Conservation (phyloP, 345 rosid species). For the Combretum micranthum region DNA sequence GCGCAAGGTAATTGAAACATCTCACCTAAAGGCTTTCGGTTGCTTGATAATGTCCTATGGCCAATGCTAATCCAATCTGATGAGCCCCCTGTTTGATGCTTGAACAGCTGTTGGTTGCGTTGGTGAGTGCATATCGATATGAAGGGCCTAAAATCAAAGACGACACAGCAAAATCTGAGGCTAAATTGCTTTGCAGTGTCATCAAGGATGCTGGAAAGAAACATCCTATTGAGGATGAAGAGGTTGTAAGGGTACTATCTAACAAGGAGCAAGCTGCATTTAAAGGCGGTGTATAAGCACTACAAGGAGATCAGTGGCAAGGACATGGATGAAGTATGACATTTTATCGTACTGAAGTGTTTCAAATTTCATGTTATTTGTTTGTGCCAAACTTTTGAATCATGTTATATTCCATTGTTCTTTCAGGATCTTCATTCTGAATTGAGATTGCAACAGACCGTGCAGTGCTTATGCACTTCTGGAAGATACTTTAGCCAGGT, state of each 20-base stretch:
- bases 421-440: constrained; percentile 46
- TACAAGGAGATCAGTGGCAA: constrained; percentile 44
- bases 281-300: constrained; percentile 36
- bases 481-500: constrained; percentile 66
- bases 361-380: neutral
- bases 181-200: constrained; percentile 34
- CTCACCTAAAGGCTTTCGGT: neutral
- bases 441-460: constrained; percentile 33
- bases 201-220: constrained; percentile 32
- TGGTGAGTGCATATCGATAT: constrained; percentile 87
- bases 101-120: constrained; percentile 72
- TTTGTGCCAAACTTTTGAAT: neutral
- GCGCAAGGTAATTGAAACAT: constrained; percentile 38
- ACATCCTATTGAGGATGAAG: constrained; percentile 44
- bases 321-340: constrained; percentile 42
- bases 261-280: constrained; percentile 84
- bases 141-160: constrained; percentile 63
- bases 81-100: neutral
- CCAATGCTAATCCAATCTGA: too few species aligned
- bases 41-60: neutral
- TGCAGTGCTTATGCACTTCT: constrained; percentile 62
- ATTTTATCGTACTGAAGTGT: neutral
- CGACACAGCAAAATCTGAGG: constrained; percentile 56
- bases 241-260: constrained; percentile 56
- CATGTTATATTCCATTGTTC: constrained; percentile 1